Evolutionary conservation across 1,139 yeast species (phyloP).

Genomic region (Yamadazyma epiphylla): DNA sequence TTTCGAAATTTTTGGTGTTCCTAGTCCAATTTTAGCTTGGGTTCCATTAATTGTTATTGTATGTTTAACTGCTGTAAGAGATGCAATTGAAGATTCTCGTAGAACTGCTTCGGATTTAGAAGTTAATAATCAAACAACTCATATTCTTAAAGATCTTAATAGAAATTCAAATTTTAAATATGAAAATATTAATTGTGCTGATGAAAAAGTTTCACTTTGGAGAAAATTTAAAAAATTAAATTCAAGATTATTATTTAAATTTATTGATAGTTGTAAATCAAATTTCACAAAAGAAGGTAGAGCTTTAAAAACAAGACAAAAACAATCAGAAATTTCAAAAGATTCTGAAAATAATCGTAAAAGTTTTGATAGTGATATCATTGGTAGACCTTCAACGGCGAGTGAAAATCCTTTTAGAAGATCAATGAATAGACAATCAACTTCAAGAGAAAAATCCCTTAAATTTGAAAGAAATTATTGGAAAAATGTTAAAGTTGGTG

Average conservation of each 20-base stretch:
- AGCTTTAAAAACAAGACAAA: slow-evolving; percentile 26
- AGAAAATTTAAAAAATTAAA: slow-evolving; percentile 55
- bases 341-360: slow-evolving; percentile 16
- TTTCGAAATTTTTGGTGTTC: slow-evolving; percentile 87
- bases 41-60: slow-evolving; percentile 95
- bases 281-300: slow-evolving; percentile 38
- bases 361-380: slow-evolving; percentile 32
- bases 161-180: slow-evolving; percentile 16
- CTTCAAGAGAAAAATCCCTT: slow-evolving; percentile 16
- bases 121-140: slow-evolving; percentile 83
- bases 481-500: slow-evolving; percentile 57
- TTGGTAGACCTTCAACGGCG: slow-evolving; percentile 13
- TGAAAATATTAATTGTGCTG: slow-evolving; percentile 41
- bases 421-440: slow-evolving; percentile 14
- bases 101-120: slow-evolving; percentile 78
- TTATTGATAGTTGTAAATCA: slow-evolving; percentile 25
- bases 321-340: slow-evolving; percentile 9
- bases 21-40: slow-evolving; percentile 83
- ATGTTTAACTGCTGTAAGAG: slow-evolving; percentile 81
- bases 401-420: slow-evolving; percentile 20
- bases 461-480: slow-evolving; percentile 39
- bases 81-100: slow-evolving; percentile 90
- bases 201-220: slow-evolving; percentile 54
- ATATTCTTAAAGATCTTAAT: slow-evolving; percentile 29
- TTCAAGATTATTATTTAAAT: slow-evolving; percentile 26